These are phyloP conservation scores for Dendrothele bispora DNA, from an alignment of 768 basidiomycete species.

Conservation along the genomic window DNA sequence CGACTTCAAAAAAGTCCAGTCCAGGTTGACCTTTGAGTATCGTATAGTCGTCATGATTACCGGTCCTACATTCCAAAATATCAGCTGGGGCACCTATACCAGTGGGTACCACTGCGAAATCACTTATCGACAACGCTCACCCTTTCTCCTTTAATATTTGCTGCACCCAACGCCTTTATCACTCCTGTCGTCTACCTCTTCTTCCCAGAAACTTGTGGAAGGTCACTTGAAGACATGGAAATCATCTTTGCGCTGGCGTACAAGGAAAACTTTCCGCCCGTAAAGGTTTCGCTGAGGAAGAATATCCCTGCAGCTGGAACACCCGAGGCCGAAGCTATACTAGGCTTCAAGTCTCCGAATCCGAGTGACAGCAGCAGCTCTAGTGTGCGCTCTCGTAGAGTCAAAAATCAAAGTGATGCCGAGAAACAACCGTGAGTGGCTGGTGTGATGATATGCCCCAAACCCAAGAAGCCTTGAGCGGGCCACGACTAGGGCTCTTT, in stretches of 20 bases:
- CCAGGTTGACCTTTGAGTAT: too few species aligned
- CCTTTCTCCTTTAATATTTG: too few species aligned
- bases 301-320: slow-evolving; percentile 32
- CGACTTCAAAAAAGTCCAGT: not conserved
- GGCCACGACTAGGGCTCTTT: too few species aligned
- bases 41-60: slow-evolving; percentile 43
- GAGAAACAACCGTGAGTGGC: too few species aligned
- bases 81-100: slow-evolving; percentile 49
- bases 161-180: slow-evolving; percentile 44
- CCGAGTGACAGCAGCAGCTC: too few species aligned
- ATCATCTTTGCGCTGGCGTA: slow-evolving; percentile 29
- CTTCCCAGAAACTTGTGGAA: slow-evolving; percentile 49
- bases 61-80: slow-evolving; percentile 42
- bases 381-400: too few species aligned
- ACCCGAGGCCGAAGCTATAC: slow-evolving; percentile 28
- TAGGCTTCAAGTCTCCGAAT: slow-evolving; percentile 25
- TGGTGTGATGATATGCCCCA: too few species aligned
- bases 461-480: too few species aligned
- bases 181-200: slow-evolving; percentile 46
- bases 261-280: slow-evolving; percentile 27
- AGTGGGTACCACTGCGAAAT: too few species aligned
- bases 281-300: slow-evolving; percentile 28
- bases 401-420: too few species aligned
- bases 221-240: slow-evolving; percentile 43
- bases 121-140: too few species aligned